Percentiles rank a stretch among this genome's conserved stretches.
phyloP scores from a whole-genome alignment of 176 grass and related monocot genomes.

The Dactylis glomerata region DNA sequence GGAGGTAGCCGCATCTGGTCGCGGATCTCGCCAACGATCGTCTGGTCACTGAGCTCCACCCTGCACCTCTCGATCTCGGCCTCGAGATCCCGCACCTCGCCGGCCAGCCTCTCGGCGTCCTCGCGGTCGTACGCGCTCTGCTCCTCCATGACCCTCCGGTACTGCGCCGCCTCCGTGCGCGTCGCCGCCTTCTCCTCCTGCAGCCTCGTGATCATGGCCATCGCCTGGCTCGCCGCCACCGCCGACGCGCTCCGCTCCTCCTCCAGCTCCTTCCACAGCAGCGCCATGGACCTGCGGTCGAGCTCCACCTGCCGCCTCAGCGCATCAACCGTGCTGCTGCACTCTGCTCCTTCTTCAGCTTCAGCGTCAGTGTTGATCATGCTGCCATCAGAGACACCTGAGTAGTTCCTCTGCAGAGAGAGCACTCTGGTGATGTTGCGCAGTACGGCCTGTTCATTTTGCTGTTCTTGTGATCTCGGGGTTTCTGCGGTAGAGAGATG shows the following conservation, averaged over 20 bases:
- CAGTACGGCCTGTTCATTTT: constrained; percentile 42
- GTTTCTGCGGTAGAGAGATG: constrained; percentile 1
- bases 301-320: constrained; percentile 61
- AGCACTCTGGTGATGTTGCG: constrained; percentile 55
- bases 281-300: constrained; percentile 61
- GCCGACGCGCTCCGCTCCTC: constrained; percentile 80
- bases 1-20: constrained; percentile 34
- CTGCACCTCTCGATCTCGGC: constrained; percentile 43
- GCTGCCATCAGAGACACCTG: constrained; percentile 41
- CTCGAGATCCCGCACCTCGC: constrained; percentile 46
- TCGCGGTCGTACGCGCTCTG: constrained; percentile 74
- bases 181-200: constrained; percentile 87
- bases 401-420: constrained; percentile 47
- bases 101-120: constrained; percentile 51
- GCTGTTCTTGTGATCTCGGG: constrained; percentile 34
- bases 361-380: constrained; percentile 35
- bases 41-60: constrained; percentile 31
- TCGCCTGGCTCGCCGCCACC: constrained; percentile 77
- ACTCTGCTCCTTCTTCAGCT: constrained; percentile 18
- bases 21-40: constrained; percentile 20
- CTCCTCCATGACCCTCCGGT: constrained; percentile 85
- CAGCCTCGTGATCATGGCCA: constrained; percentile 93
- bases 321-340: constrained; percentile 36
- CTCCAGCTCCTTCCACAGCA: constrained; percentile 83
- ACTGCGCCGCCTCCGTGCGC: constrained; percentile 79